Evolutionary conservation across 108 stramenopile species (phyloP).

Genomic region (Cyclotella distinguenda): DNA sequence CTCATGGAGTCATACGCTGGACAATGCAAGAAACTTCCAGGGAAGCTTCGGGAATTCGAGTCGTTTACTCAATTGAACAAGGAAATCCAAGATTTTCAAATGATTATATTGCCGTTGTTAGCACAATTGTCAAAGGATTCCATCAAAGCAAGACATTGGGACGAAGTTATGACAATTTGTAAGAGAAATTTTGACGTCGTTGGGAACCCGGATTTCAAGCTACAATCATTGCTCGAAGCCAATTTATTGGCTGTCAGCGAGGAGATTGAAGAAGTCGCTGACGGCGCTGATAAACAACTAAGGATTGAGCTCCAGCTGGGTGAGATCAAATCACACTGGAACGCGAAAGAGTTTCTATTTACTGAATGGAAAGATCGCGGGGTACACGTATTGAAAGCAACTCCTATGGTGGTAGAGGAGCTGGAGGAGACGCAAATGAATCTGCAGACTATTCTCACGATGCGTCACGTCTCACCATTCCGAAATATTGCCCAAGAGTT

Average conservation of each 20-base stretch:
- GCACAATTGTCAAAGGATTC: conserved; percentile 84
- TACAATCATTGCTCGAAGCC: conserved; percentile 62
- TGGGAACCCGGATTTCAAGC: conserved; percentile 76
- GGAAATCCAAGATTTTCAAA: conserved; percentile 88
- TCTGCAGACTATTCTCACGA: conserved; percentile 86
- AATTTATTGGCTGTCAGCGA: conserved; percentile 56
- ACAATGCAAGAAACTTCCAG: conserved; percentile 86
- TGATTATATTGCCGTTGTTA: conserved; percentile 77
- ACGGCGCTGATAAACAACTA: conserved; percentile 88
- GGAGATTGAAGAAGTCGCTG: conserved; percentile 86
- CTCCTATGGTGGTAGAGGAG: conserved; percentile 82
- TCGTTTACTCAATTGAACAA: conserved; percentile 75
- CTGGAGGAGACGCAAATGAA: conserved; percentile 91
- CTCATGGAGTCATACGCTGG: conserved; percentile 77
- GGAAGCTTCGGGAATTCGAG: conserved; percentile 80
- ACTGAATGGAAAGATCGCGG: conserved; percentile 82
- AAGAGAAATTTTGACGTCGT: conserved; percentile 65
- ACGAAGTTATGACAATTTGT: conserved; percentile 75
- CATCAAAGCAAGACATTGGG: conserved; percentile 88
- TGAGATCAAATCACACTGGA: conserved; percentile 80
- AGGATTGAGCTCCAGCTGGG: conserved; percentile 78
- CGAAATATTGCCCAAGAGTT: conserved; percentile 77
- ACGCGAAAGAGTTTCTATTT: conserved; percentile 66
- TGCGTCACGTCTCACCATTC: conserved; percentile 86
- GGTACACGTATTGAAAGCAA: conserved; percentile 76